A percentile compares a stretch with the other conserved stretches of the same genome.
These are phyloP conservation scores for Pholiota microspora DNA, from an alignment of 768 basidiomycete species.

Conservation along the genomic window DNA sequence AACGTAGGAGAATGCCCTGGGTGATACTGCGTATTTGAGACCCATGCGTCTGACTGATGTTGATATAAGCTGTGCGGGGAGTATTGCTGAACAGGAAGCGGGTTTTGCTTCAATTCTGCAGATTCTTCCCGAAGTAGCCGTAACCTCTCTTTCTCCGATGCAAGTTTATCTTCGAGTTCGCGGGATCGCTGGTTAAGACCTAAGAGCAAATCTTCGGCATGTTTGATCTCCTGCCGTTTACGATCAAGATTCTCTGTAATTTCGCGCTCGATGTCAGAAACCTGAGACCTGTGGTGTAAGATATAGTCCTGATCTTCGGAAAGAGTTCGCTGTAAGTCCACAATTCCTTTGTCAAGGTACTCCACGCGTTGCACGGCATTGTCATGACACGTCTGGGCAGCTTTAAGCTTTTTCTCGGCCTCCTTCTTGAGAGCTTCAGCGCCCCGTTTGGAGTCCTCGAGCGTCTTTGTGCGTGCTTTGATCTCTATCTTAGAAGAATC, in stretches of 20 bases:
- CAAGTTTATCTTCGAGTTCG: slow-evolving; percentile 72
- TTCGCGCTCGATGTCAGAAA: slow-evolving; percentile 54
- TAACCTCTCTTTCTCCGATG: slow-evolving; percentile 60
- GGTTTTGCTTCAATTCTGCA: slow-evolving; percentile 45
- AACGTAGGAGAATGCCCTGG: slow-evolving; percentile 1
- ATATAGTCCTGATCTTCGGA: slow-evolving; percentile 54
- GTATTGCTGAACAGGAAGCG: slow-evolving; percentile 25
- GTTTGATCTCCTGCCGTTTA: slow-evolving; percentile 59
- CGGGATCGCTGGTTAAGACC: slow-evolving; percentile 63
- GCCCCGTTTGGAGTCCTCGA: slow-evolving; percentile 84
- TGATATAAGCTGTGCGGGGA: slow-evolving; percentile 7
- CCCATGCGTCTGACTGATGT: slow-evolving; percentile 11
- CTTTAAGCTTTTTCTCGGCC: slow-evolving; percentile 83
- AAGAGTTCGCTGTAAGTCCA: slow-evolving; percentile 50
- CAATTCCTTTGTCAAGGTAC: slow-evolving; percentile 61
- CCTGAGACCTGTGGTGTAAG: slow-evolving; percentile 38
- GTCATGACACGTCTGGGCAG: slow-evolving; percentile 63
- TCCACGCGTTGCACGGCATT: slow-evolving; percentile 57
- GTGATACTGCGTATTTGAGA: slow-evolving; percentile 6
- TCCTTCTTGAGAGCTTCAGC: slow-evolving; percentile 82
- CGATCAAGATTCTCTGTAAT: slow-evolving; percentile 48
- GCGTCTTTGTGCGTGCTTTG: slow-evolving; percentile 76
- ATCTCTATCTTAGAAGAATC: slow-evolving; percentile 76
- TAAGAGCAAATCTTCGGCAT: slow-evolving; percentile 64
- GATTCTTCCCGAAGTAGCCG: slow-evolving; percentile 56